These are phyloP conservation scores for Calocera cornea DNA, from an alignment of 768 basidiomycete genomes.

Conservation along the genomic window DNA sequence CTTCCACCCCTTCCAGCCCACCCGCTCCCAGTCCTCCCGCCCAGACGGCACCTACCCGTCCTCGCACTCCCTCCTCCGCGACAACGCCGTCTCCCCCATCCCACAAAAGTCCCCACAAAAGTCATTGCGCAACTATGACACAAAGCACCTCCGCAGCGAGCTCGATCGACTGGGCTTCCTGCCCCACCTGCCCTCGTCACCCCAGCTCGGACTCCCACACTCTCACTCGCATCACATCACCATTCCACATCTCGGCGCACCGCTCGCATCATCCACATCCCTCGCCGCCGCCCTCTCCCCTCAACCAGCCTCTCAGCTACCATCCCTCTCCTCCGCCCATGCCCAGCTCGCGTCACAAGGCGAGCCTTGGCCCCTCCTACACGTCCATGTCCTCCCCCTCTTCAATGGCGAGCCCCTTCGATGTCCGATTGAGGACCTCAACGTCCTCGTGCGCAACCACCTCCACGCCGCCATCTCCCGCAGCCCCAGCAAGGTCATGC, in stretches of 20 bases:
- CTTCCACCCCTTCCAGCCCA: neutral
- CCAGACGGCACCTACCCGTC: neutral
- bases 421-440: conserved; percentile 83
- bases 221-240: conserved; percentile 13
- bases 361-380: conserved; percentile 66
- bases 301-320: neutral
- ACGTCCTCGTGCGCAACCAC: conserved; percentile 64
- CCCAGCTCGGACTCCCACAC: conserved; percentile 11
- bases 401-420: conserved; percentile 84
- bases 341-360: conserved; percentile 27
- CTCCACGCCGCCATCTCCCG: conserved; percentile 60
- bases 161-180: conserved; percentile 60
- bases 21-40: neutral
- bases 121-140: conserved; percentile 61
- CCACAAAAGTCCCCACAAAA: conserved; percentile 21
- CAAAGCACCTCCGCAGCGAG: conserved; percentile 66
- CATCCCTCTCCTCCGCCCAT: neutral
- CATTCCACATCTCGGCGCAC: conserved; percentile 21
- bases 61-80: neutral
- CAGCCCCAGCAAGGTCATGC: conserved; percentile 58
- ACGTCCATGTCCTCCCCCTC: conserved; percentile 76
- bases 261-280: conserved; percentile 36
- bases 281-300: conserved; percentile 25
- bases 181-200: conserved; percentile 33
- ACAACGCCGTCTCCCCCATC: neutral